Percentiles rank a stretch among this genome's conserved stretches.
Conservation (phyloP, 305 asterid genomes). For the Vinca major region DNA sequence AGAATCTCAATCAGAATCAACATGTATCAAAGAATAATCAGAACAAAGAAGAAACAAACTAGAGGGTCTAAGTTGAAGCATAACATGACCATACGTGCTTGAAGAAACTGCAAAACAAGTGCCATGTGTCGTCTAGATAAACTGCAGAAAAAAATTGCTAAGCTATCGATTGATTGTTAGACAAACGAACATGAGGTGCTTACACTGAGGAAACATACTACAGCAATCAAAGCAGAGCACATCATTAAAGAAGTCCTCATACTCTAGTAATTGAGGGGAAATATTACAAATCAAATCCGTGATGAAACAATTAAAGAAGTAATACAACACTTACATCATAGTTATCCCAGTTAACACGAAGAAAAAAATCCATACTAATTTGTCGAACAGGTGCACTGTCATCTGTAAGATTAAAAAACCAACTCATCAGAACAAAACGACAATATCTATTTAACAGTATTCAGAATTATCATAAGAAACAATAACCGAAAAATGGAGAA, state of each 20-base stretch:
- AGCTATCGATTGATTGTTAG: background rate
- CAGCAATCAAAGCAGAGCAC: background rate
- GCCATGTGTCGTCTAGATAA: background rate
- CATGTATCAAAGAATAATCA: background rate
- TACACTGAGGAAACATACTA: background rate
- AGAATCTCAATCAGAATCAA: background rate
- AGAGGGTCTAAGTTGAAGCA: background rate
- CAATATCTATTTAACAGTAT: background rate
- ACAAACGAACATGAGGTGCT: background rate
- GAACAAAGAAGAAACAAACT: background rate
- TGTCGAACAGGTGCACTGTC: slow-evolving; percentile 2
- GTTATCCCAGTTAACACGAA: background rate
- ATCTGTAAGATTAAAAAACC: background rate
- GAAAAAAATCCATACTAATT: background rate
- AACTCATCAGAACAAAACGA: background rate
- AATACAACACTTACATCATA: slow-evolving; percentile 12
- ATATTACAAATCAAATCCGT: slow-evolving; percentile 1
- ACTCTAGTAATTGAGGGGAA: background rate
- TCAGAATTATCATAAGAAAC: background rate
- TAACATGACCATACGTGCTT: background rate
- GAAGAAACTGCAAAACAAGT: background rate
- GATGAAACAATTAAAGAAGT: background rate
- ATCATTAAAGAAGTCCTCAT: background rate
- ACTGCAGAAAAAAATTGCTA: background rate
- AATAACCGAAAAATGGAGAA: background rate